Evolutionary conservation across 2,329 filamentous ascomycete species (phyloP), one percentile per base, ranked within the genome.

Genomic region (Corinectria fuckeliana): DNA sequence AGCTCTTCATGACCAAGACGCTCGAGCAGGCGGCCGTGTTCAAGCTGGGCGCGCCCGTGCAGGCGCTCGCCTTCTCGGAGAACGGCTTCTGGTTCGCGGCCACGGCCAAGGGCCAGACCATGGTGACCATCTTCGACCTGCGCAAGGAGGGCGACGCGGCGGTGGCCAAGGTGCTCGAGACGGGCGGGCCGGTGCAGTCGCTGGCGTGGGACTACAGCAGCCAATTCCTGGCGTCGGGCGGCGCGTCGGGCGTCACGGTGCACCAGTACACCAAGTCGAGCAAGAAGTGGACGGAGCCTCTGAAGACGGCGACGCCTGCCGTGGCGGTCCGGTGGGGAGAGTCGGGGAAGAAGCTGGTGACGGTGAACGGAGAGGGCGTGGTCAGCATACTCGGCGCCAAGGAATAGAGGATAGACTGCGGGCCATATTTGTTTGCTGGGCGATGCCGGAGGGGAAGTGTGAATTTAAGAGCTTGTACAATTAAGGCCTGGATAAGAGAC

Each of bases 21-120:
- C 90, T 93, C 34, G 85, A 89, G 60, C 84, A 88, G 65, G 91
- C 92, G 25, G 92, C 92, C 25, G 88, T 86, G 55, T 97, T 96
- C 75, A 80, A 78, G 18, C 78, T 90, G 1, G 86, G 84, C 7
- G 87, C 88, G 0, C 88, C 93, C 0, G 84, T 97, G 3, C 87
- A 91, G 69, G 86, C 88, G 10, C 79, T 99, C 38, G 83, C 85
- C 58, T 99, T 99, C 78, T 97, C 93, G 0, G 95, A 99, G 76
- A 99, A 99, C 69, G 95, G 95, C 21, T 97, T 91, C 70, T 98
- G 93, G 92, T 88, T 99, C 64, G 94, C 94, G 1, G 91, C 92
- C 5, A 89, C 89, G 7, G 88, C 90, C 58, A 88, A 92, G 75
- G 88, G 88, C 26, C 91, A 93, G 65, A 91, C 88, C 20, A 89